Evolutionary conservation across 768 basidiomycete genomes (phyloP).

Genomic region (Lactarius hatsudake): DNA sequence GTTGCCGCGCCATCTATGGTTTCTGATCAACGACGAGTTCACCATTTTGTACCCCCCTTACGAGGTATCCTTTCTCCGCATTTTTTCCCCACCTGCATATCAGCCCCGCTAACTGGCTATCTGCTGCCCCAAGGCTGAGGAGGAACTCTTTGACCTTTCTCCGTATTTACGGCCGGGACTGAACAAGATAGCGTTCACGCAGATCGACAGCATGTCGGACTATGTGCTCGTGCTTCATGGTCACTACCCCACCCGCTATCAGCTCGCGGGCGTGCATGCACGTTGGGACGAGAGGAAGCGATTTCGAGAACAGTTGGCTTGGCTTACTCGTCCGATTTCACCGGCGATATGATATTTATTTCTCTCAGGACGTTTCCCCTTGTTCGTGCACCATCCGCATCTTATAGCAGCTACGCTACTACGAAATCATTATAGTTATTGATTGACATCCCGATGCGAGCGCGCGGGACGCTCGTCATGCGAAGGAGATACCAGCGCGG

Average conservation of each 20-base stretch:
- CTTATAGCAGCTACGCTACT: background rate
- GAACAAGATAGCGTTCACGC: slow-evolving; percentile 17
- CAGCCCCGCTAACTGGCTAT: background rate
- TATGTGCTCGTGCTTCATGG: slow-evolving; percentile 20
- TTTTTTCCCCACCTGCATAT: too few species aligned
- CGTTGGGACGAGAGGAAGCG: slow-evolving; percentile 13
- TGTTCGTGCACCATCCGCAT: background rate
- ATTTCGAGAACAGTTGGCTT: slow-evolving; percentile 3
- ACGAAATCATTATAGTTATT: background rate
- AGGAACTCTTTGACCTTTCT: slow-evolving; percentile 19
- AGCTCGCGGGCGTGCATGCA: background rate
- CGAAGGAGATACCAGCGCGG: background rate
- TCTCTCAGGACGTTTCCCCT: background rate
- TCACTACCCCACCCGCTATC: slow-evolving; percentile 14
- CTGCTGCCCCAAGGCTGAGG: background rate
- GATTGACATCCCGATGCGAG: background rate
- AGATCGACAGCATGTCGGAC: slow-evolving; percentile 9
- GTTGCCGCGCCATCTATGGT: slow-evolving; percentile 14
- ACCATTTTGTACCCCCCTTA: slow-evolving; percentile 9
- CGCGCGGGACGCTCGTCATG: background rate
- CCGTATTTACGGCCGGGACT: slow-evolving; percentile 8
- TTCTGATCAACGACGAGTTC: slow-evolving; percentile 2
- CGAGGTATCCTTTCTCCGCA: background rate
- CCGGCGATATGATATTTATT: background rate
- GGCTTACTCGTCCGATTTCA: slow-evolving; percentile 9